Evolutionary conservation across 2,329 filamentous ascomycete species (phyloP).

Genomic region (Fusarium sp.): DNA sequence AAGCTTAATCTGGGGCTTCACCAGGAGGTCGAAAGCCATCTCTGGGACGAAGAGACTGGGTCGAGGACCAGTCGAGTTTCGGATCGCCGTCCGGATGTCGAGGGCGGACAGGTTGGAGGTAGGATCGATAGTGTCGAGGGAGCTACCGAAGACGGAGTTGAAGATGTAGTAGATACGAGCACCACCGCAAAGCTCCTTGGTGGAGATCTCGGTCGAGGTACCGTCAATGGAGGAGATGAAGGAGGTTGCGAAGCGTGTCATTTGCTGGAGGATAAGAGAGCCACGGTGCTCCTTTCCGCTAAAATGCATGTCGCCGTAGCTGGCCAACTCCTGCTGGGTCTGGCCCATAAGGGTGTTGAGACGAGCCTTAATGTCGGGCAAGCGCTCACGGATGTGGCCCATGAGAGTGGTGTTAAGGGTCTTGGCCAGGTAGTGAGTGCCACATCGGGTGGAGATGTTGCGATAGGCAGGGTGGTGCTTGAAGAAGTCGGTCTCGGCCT

Average conservation of each 20-base stretch:
- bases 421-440: slow-evolving; percentile 94
- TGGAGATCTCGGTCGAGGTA: slow-evolving; percentile 98
- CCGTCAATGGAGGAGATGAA: slow-evolving; percentile 99
- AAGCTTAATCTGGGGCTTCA: slow-evolving; percentile 98
- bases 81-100: slow-evolving; percentile 96
- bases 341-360: slow-evolving; percentile 99
- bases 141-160: slow-evolving; percentile 98
- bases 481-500: slow-evolving; percentile 95
- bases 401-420: slow-evolving; percentile 96
- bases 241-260: slow-evolving; percentile 97
- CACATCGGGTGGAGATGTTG: slow-evolving; percentile 94
- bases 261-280: slow-evolving; percentile 93
- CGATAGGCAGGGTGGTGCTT: slow-evolving; percentile 96
- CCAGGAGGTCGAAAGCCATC: slow-evolving; percentile 95
- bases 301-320: slow-evolving; percentile 98
- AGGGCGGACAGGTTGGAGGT: slow-evolving; percentile 94
- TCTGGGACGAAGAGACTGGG: slow-evolving; percentile 98
- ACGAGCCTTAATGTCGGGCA: slow-evolving; percentile 98
- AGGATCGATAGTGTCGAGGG: slow-evolving; percentile 94
- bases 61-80: slow-evolving; percentile 96
- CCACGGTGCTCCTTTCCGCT: slow-evolving; percentile 97
- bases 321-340: slow-evolving; percentile 97
- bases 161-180: slow-evolving; percentile 99
- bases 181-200: slow-evolving; percentile 95
- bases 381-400: slow-evolving; percentile 93